phyloP scores from a whole-genome alignment of 176 grass and related monocot genomes.

The Zoysia japonica region DNA sequence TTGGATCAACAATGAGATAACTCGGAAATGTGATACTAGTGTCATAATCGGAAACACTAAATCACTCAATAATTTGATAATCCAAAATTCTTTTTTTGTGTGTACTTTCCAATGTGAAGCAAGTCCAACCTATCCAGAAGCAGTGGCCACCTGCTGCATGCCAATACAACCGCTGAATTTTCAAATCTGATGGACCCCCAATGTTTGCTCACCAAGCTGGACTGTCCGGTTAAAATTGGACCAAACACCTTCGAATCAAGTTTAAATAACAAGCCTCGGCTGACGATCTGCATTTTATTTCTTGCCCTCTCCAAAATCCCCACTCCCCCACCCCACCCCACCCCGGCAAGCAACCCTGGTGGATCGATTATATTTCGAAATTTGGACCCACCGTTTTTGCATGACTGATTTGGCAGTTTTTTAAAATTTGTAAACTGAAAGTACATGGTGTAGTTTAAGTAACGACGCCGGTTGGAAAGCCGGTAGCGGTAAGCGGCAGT shows the following conservation, averaged over 20 bases:
- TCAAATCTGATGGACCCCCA: background rate
- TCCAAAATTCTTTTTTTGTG: background rate
- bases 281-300: background rate
- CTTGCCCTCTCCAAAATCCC: background rate
- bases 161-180: background rate
- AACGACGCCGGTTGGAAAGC: background rate
- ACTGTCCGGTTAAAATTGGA: slow-evolving; percentile 18
- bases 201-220: slow-evolving; percentile 25
- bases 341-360: no score
- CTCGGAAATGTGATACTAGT: background rate
- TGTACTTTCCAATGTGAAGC: background rate
- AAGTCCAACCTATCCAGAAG: background rate
- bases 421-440: background rate
- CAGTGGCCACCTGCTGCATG: background rate
- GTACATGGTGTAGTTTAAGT: background rate
- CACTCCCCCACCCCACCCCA: no score
- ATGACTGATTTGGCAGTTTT: background rate
- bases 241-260: background rate
- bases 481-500: no score
- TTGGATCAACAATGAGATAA: background rate
- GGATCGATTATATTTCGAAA: background rate
- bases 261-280: background rate
- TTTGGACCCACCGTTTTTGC: background rate
- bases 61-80: no score
- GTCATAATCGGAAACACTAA: no score